Base-by-base conservation (phyloP, 371 early-diverging fungal genomes). In the Rhizopus microsporus region DNA sequence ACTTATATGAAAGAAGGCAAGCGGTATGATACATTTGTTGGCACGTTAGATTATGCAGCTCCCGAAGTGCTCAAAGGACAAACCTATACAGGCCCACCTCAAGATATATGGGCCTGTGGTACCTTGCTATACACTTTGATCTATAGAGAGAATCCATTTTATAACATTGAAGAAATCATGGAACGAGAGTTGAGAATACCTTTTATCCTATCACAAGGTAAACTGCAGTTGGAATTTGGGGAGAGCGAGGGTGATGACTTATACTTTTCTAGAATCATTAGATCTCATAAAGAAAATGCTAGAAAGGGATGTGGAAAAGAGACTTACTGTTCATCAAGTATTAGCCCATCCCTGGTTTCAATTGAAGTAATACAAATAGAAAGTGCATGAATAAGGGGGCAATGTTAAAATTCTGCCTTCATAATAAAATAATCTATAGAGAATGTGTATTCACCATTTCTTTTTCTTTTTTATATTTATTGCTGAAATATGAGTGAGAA, bases 51-150 rank as follows among this genome's bases (percentile, higher is more conserved):
- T 45, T 89, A 86, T 70, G 84, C 83, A 33, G 79, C 89, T 1
- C 88, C 89, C 1, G 89, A 89, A 51, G 74, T 88, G 0, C 47
- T 88, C 31, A 65, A 68, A n/a, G 88, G 88, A 40, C 67, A 81
- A 42, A 67, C 71, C 50, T 89, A 89, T 56, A 74, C 81, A 16
- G 88, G 88, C 0, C 77, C 72, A 53, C 88, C 86, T 34, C 90
- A 88, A 58, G 93, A 93, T 67, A 82, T 88, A 39, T 93, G 93
- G 90, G 85, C 91, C 5, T 68, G 90, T 13, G 92, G 92, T 0
- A 79, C 91, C 39, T 72, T 93, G 30, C 62, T 93, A 31, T 93
- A 88, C 66, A 90, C 90, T 4, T 72, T 93, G 58, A 75, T 88
- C 30, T 87, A 81, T 53, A 80, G 83, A 42, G 82, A 67, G 57